phyloP scores from a whole-genome alignment of 2,329 filamentous ascomycete species.

The Diplodia intermedia region DNA sequence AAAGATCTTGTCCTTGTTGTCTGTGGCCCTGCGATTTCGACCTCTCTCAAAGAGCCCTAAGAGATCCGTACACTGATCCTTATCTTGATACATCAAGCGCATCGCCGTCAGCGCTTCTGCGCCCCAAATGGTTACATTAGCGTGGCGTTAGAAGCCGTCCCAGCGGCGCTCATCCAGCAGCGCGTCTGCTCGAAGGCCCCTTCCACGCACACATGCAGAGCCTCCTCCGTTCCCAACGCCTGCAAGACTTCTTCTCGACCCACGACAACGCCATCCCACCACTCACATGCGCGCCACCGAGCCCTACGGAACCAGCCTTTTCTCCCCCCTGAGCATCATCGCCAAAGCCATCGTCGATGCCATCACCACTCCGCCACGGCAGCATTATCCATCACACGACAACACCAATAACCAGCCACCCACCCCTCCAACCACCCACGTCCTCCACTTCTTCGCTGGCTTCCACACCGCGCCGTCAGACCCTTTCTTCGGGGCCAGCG shows the following conservation, averaged over 20 bases:
- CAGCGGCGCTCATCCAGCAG: too few relatives aligned
- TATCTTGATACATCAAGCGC: too few relatives aligned
- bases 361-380: not conserved
- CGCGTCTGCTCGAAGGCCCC: not conserved
- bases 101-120: too few relatives aligned
- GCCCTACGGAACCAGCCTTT: not conserved
- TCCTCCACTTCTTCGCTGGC: conserved; percentile 5
- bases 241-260: not conserved
- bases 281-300: not conserved
- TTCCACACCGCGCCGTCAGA: not conserved
- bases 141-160: too few relatives aligned
- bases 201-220: not conserved
- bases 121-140: too few relatives aligned
- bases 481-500: not conserved
- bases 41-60: too few relatives aligned
- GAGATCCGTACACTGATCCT: too few relatives aligned
- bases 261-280: not conserved
- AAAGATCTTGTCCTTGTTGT: too few relatives aligned
- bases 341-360: conserved; percentile 8
- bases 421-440: not conserved
- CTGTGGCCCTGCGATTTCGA: too few relatives aligned
- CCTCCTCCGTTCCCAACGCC: not conserved
- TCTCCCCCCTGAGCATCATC: conserved; percentile 6
- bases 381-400: too few relatives aligned
- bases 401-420: not conserved